Percentiles rank a stretch among this genome's conserved stretches.
Evolutionary conservation across 2,329 filamentous ascomycete species (phyloP).

Genomic region (Ophiocordyceps unilateralis): DNA sequence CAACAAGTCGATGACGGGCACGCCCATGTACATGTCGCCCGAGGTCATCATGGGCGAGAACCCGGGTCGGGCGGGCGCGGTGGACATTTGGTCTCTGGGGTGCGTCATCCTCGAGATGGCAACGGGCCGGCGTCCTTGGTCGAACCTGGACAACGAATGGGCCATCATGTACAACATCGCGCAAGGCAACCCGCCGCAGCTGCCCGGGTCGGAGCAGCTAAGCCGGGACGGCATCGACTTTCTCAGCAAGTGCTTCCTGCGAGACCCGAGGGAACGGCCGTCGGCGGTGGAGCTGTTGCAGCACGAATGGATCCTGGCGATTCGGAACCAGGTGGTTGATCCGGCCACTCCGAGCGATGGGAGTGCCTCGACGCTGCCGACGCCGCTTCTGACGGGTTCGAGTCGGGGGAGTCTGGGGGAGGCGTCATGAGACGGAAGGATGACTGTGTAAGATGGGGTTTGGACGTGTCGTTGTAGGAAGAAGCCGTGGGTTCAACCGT

Average conservation of each 20-base stretch:
- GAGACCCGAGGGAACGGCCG: conserved; percentile 62
- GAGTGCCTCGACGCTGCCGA: conserved; percentile 22
- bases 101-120: conserved; percentile 98
- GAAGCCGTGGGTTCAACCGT: too few species aligned
- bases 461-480: too few species aligned
- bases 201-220: conserved; percentile 70
- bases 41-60: conserved; percentile 91
- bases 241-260: conserved; percentile 67
- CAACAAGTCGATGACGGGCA: conserved; percentile 90
- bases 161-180: conserved; percentile 99
- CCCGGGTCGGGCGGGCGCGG: conserved; percentile 63
- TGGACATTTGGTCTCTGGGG: conserved; percentile 91
- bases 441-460: too few species aligned
- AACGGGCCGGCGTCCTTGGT: conserved; percentile 86
- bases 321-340: conserved; percentile 47
- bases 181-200: conserved; percentile 79
- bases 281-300: conserved; percentile 80
- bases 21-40: conserved; percentile 99
- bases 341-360: conserved; percentile 44
- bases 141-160: conserved; percentile 94
- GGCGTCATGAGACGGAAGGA: too few species aligned
- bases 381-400: conserved; percentile 14
- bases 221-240: conserved; percentile 78
- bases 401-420: conserved; percentile 12
- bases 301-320: conserved; percentile 73